Evolutionary conservation across 2,329 filamentous ascomycete species (phyloP).

Genomic region (Ophiostoma australiae): DNA sequence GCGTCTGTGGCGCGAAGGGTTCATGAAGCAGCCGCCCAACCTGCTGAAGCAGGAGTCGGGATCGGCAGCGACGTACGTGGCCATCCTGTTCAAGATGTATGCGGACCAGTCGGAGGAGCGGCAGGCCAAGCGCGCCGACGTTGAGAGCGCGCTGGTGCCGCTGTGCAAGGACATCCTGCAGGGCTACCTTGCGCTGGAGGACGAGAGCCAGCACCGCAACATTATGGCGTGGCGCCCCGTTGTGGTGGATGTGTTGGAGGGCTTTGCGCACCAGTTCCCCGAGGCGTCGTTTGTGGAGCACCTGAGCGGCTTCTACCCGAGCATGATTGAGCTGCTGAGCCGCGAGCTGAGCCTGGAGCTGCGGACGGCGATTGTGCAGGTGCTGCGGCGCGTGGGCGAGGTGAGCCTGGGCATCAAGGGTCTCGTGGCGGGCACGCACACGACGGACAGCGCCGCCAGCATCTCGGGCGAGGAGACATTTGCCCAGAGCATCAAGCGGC

Average conservation of each 20-base stretch:
- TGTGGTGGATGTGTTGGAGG: constrained; percentile 93
- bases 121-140: constrained; percentile 70
- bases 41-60: constrained; percentile 95
- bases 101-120: constrained; percentile 81
- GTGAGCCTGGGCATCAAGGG: constrained; percentile 56
- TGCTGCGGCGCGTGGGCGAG: constrained; percentile 81
- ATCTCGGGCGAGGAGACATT: constrained; percentile 20
- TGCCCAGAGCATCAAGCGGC: constrained; percentile 2
- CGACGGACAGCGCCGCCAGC: background rate
- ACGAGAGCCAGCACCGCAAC: constrained; percentile 94
- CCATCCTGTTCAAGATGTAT: constrained; percentile 96
- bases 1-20: constrained; percentile 91
- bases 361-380: constrained; percentile 67
- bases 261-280: constrained; percentile 81
- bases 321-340: constrained; percentile 74
- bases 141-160: constrained; percentile 86
- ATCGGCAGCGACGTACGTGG: constrained; percentile 88
- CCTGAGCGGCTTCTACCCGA: constrained; percentile 76
- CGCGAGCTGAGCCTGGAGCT: constrained; percentile 79
- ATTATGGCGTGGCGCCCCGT: constrained; percentile 96
- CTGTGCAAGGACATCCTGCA: constrained; percentile 91
- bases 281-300: constrained; percentile 73
- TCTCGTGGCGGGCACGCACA: constrained; percentile 32
- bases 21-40: constrained; percentile 99
- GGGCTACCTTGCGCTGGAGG: constrained; percentile 79